Base-by-base conservation (phyloP, 257 asterid genomes). In the Osmanthus fragrans region DNA sequence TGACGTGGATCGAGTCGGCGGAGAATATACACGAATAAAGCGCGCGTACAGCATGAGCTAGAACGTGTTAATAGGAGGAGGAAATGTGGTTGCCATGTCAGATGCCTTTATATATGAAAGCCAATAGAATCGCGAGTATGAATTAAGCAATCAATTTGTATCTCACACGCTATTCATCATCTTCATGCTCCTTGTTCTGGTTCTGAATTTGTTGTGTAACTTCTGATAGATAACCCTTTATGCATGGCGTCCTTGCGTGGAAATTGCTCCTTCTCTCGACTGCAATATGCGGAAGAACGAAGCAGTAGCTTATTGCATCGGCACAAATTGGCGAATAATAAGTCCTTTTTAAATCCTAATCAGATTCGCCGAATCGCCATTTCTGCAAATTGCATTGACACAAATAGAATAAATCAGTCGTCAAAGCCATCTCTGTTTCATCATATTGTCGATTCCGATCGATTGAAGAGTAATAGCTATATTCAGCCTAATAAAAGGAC, bases 51-150 rank as follows among this genome's bases (percentile, higher is more conserved):
- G 49, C 83, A 80, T 45, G 78, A 16, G 87, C 78, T 45, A 78
- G 85, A 84, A 80, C 87, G 87, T 84, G 87, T 25, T 37, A 29
- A 75, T 49, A 51, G 12, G 19, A 80, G 60, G 65, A 67, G 6
- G 29, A 70, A 29, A 5, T 74, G 58, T 27, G 81, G 25, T 69
- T 27, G 77, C 82, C 87, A 80, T 77, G 80, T 74, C 70, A 13
- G 72, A 74, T 16, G 7, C 63, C 45, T 15, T 40, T 74, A 68
- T 70, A 74, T 32, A 69, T 7, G 30, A 45, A n/a, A 39, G 36
- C 51, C 56, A 51, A 39, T 51, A 71, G 30, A 51, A 21, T 71
- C 34, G 64, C n/a, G 36, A 45, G 29, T 71, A 39, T 23, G 16
- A 40, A 10, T 40, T 10, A 40, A 40, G 47, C 12, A 40, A 40